phyloP scores from a whole-genome alignment of 768 basidiomycete species.

The Rhizopogon rudus region DNA sequence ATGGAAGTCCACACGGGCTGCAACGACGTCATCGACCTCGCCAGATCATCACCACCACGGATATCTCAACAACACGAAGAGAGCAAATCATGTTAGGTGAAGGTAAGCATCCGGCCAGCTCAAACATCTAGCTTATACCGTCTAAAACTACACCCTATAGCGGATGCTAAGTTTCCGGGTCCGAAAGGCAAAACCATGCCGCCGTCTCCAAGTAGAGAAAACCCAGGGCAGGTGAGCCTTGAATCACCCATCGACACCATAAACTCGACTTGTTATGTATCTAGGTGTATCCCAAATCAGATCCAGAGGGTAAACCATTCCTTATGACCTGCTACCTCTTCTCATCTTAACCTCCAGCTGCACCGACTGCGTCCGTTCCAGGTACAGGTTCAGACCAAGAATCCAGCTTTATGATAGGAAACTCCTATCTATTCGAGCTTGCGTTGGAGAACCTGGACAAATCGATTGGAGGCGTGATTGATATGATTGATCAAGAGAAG shows the following conservation, averaged over 20 bases:
- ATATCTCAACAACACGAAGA: not conserved
- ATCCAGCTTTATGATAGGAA: constrained; percentile 33
- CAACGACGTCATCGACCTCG: not conserved
- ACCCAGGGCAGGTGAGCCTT: constrained; percentile 37
- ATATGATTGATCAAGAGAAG: constrained; percentile 40
- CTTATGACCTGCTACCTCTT: not conserved
- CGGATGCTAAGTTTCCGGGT: constrained; percentile 38
- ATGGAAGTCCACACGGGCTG: not conserved
- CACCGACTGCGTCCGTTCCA: constrained; percentile 15
- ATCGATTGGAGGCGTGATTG: constrained; percentile 38
- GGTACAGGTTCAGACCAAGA: constrained; percentile 14
- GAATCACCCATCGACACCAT: not conserved
- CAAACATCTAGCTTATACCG: not conserved
- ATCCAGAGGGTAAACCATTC: constrained; percentile 32
- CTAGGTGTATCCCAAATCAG: constrained; percentile 45
- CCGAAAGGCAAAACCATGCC: constrained; percentile 31
- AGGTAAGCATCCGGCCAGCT: constrained; percentile 11
- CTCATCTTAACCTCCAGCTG: constrained; percentile 11
- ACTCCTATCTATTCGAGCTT: constrained; percentile 41
- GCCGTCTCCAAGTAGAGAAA: constrained; percentile 41
- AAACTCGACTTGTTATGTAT: not conserved
- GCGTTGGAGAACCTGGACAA: constrained; percentile 40
- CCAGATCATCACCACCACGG: not conserved
- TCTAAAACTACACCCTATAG: constrained; percentile 5
- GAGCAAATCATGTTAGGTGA: constrained; percentile 15